Evolutionary conservation across 345 rosid species (phyloP).

Genomic region (Salix exigua): DNA sequence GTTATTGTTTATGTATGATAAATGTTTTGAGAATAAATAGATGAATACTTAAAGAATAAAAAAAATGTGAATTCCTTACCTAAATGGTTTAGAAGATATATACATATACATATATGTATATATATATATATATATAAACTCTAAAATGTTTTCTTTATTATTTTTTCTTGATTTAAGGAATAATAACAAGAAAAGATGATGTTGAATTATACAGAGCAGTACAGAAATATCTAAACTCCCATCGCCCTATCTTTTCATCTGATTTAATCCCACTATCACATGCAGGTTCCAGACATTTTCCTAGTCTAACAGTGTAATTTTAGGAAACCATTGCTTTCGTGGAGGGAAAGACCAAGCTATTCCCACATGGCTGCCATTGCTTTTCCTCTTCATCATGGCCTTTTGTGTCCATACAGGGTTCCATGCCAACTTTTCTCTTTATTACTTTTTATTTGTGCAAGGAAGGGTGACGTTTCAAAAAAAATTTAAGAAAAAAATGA

Average conservation of each 20-base stretch:
- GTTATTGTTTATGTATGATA: no score
- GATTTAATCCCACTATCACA: not conserved
- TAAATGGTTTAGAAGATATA: no score
- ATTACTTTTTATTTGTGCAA: no score
- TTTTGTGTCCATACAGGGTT: not conserved
- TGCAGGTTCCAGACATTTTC: not conserved
- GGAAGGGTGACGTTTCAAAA: not conserved
- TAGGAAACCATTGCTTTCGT: slow-evolving; percentile 7
- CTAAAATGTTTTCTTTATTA: not conserved
- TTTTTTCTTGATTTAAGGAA: not conserved
- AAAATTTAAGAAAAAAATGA: no score
- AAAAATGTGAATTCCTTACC: no score
- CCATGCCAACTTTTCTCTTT: not conserved
- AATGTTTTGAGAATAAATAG: no score
- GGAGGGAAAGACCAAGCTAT: not conserved
- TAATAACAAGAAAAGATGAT: not conserved
- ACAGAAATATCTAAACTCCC: not conserved
- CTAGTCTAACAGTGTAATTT: not conserved
- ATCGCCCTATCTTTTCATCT: not conserved
- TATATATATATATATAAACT: no score
- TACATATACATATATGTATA: no score
- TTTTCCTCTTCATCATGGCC: not conserved
- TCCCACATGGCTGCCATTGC: not conserved
- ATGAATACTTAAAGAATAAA: no score
- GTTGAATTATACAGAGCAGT: not conserved